These are phyloP conservation scores for Thelephora terrestris DNA, from an alignment of 1,284 basidiomycete species.

Conservation along the genomic window DNA sequence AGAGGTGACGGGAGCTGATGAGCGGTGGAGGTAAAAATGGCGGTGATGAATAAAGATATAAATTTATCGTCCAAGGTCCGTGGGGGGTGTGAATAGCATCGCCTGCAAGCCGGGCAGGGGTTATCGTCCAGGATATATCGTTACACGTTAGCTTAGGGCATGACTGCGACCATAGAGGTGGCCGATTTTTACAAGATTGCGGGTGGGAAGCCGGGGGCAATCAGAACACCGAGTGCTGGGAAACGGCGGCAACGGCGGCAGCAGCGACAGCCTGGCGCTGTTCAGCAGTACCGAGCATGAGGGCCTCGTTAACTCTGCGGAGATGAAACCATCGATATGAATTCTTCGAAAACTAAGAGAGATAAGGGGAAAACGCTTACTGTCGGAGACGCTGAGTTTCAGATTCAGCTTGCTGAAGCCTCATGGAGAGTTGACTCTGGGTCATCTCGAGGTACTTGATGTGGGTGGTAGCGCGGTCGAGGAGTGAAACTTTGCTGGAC, in stretches of 20 bases:
- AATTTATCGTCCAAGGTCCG: slow-evolving; percentile 22
- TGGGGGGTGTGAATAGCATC: slow-evolving; percentile 33
- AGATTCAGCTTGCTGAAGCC: slow-evolving; percentile 62
- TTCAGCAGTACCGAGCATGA: slow-evolving; percentile 73
- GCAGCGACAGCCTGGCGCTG: slow-evolving; percentile 54
- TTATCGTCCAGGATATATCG: slow-evolving; percentile 16
- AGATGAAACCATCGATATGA: slow-evolving; percentile 1
- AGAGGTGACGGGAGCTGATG: background rate
- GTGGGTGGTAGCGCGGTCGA: slow-evolving; percentile 75
- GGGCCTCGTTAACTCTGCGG: slow-evolving; percentile 64
- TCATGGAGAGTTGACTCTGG: slow-evolving; percentile 58
- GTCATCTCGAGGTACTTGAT: slow-evolving; percentile 74
- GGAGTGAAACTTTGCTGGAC: slow-evolving; percentile 76
- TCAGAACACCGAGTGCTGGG: slow-evolving; percentile 38
- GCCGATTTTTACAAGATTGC: slow-evolving; percentile 22
- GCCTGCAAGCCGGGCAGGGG: slow-evolving; percentile 46
- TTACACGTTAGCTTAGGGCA: slow-evolving; percentile 19
- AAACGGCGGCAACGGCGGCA: slow-evolving; percentile 41
- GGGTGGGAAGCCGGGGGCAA: slow-evolving; percentile 17
- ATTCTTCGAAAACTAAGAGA: background rate
- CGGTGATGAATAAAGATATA: slow-evolving; percentile 5
- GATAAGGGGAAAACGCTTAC: slow-evolving; percentile 19
- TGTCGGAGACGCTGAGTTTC: slow-evolving; percentile 67
- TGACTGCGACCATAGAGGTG: slow-evolving; percentile 3
- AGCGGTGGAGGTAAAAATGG: slow-evolving; percentile 4